Conservation (phyloP, 2,329 filamentous ascomycete genomes). For the Penicillium thymicola region DNA sequence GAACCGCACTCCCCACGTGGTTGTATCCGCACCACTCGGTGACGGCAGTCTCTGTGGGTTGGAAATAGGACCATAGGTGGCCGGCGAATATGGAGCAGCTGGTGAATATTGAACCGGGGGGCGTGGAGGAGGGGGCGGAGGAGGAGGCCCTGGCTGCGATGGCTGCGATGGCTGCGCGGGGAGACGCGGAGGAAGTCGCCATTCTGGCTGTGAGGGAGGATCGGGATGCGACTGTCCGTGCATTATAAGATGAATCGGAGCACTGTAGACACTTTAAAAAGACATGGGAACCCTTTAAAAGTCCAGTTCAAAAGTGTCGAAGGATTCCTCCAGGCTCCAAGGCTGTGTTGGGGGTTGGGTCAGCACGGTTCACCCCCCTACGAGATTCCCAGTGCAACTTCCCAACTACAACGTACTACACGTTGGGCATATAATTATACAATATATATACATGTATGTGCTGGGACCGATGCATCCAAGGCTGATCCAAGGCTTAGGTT, state of each 20-base stretch:
- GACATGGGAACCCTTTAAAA: not conserved
- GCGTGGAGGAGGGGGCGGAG: slow-evolving; percentile 24
- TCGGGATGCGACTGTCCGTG: slow-evolving; percentile 31
- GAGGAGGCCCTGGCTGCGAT: slow-evolving; percentile 18
- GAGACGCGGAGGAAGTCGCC: slow-evolving; percentile 31
- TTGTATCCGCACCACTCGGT: slow-evolving; percentile 30
- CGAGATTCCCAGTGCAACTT: not conserved
- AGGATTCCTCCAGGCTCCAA: not conserved
- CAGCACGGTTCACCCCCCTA: slow-evolving; percentile 5
- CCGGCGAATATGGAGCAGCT: slow-evolving; percentile 33
- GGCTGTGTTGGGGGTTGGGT: slow-evolving; percentile 9
- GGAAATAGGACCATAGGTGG: slow-evolving; percentile 36
- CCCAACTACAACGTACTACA: not conserved
- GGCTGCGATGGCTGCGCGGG: slow-evolving; percentile 19
- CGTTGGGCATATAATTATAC: not conserved
- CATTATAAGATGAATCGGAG: slow-evolving; percentile 25
- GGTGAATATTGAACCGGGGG: slow-evolving; percentile 34
- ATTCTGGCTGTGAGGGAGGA: slow-evolving; percentile 38
- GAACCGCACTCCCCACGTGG: slow-evolving; percentile 45
- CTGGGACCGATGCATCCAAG: not conserved
- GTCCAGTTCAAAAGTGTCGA: not conserved
- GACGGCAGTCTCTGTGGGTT: slow-evolving; percentile 21
- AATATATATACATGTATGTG: not conserved
- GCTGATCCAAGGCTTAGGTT: not conserved
- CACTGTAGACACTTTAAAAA: not conserved